These are phyloP conservation scores for Drechslerella stenobrocha DNA, from an alignment of 2,329 filamentous ascomycete genomes.

Conservation along the genomic window DNA sequence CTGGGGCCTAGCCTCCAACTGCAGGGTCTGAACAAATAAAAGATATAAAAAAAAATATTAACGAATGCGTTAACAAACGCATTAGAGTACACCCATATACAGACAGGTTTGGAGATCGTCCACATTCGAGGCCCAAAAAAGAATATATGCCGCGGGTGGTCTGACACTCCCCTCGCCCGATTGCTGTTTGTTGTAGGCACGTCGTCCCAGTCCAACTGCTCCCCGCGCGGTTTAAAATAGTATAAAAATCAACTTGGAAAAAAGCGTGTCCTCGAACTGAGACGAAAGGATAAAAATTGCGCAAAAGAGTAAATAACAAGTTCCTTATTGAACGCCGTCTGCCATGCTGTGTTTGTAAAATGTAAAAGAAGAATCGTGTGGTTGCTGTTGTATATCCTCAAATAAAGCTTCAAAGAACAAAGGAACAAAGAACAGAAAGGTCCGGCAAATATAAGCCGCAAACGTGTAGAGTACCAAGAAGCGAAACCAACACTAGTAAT, in stretches of 20 bases:
- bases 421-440: constrained; percentile 19
- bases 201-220: constrained; percentile 2
- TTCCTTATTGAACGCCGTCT: constrained; percentile 43
- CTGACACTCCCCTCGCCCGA: not conserved
- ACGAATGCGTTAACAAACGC: no score
- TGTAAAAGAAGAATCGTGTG: constrained; percentile 31
- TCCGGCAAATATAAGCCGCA: constrained; percentile 33
- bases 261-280: constrained; percentile 15
- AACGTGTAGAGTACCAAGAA: constrained; percentile 21
- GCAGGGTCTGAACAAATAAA: no score
- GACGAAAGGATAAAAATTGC: constrained; percentile 41
- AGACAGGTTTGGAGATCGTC: no score
- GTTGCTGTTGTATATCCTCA: constrained; percentile 31
- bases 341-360: constrained; percentile 36
- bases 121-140: no score
- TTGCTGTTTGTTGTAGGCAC: not conserved
- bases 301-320: constrained; percentile 32
- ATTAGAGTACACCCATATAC: no score
- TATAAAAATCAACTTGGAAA: not conserved
- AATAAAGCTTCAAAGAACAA: constrained; percentile 23
- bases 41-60: no score
- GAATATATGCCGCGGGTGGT: no score
- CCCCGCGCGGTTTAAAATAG: not conserved
- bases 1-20: no score
- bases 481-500: constrained; percentile 33